Conservation (phyloP, 2,329 filamentous ascomycete species). For the Beauveria varroae region DNA sequence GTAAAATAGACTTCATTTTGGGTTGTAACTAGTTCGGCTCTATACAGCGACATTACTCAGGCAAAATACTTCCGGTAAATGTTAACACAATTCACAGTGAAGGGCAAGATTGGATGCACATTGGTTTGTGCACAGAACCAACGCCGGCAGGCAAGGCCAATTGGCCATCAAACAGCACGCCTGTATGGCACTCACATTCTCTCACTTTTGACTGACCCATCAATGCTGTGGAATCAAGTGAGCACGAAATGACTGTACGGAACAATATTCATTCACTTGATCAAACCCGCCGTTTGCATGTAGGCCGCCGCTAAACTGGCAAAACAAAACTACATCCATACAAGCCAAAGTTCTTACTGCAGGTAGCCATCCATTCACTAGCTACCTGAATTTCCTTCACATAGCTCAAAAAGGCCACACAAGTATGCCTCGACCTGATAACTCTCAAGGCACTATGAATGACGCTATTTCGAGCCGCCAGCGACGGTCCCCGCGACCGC, state of each 20-base stretch:
- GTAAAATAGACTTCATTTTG: slow-evolving; percentile 12
- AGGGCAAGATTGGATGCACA: not conserved
- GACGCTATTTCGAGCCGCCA: not conserved
- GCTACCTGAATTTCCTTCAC: too few species aligned
- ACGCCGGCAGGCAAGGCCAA: not conserved
- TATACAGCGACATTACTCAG: not conserved
- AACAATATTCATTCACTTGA: not conserved
- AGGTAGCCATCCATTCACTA: not conserved
- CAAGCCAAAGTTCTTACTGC: not conserved
- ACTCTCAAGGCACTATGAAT: not conserved
- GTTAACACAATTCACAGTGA: not conserved
- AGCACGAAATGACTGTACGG: not conserved
- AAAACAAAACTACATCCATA: not conserved
- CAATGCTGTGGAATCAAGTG: slow-evolving; percentile 13
- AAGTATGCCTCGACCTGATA: too few species aligned
- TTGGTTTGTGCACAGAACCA: not conserved
- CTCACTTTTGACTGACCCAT: slow-evolving; percentile 8
- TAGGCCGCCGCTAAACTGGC: not conserved
- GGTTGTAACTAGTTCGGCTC: slow-evolving; percentile 2
- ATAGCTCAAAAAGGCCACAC: not conserved
- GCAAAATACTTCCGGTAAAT: not conserved
- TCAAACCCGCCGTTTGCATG: not conserved
- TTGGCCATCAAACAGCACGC: not conserved
- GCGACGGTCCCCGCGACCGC: not conserved
- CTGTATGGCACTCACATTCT: not conserved